Evolutionary conservation across 2,329 filamentous ascomycete species (phyloP).

Genomic region (Raffaelea arxii): DNA sequence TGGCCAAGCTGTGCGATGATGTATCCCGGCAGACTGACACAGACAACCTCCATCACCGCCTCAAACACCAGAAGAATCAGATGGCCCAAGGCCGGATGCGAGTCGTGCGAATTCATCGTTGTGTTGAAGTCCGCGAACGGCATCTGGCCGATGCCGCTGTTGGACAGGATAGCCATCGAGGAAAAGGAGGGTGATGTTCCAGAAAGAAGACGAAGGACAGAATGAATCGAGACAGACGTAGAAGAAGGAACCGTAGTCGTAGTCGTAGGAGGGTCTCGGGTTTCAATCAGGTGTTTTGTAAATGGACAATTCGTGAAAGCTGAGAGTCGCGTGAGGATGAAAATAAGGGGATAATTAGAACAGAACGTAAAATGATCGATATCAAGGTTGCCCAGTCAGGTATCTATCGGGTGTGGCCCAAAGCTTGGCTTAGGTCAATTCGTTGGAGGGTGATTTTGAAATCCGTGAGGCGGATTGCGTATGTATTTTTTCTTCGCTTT

Average conservation of each 20-base stretch:
- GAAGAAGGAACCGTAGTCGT: neutral
- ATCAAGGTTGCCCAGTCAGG: too few relatives aligned
- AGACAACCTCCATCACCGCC: slow-evolving; percentile 90
- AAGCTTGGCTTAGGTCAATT: too few relatives aligned
- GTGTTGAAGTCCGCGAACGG: slow-evolving; percentile 31
- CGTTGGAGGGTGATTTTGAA: too few relatives aligned
- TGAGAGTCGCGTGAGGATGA: neutral
- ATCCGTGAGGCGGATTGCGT: too few relatives aligned
- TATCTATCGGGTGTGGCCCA: too few relatives aligned
- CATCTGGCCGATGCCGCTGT: too few relatives aligned
- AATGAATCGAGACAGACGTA: neutral
- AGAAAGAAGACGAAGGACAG: neutral
- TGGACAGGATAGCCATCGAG: too few relatives aligned
- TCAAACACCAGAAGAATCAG: slow-evolving; percentile 82
- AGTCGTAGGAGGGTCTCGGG: too few relatives aligned
- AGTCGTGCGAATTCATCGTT: slow-evolving; percentile 32
- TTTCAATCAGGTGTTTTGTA: too few relatives aligned
- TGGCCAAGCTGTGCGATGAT: slow-evolving; percentile 82
- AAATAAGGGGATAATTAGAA: neutral
- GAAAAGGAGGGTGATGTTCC: neutral
- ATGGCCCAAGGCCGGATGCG: slow-evolving; percentile 57
- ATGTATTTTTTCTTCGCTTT: too few relatives aligned
- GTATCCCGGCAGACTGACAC: slow-evolving; percentile 88
- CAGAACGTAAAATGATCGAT: neutral
- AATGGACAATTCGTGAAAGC: neutral